Percentiles rank a stretch among this genome's conserved stretches.
These are phyloP conservation scores for Cytidiella melzeri DNA, from an alignment of 768 basidiomycete species.

Conservation along the genomic window DNA sequence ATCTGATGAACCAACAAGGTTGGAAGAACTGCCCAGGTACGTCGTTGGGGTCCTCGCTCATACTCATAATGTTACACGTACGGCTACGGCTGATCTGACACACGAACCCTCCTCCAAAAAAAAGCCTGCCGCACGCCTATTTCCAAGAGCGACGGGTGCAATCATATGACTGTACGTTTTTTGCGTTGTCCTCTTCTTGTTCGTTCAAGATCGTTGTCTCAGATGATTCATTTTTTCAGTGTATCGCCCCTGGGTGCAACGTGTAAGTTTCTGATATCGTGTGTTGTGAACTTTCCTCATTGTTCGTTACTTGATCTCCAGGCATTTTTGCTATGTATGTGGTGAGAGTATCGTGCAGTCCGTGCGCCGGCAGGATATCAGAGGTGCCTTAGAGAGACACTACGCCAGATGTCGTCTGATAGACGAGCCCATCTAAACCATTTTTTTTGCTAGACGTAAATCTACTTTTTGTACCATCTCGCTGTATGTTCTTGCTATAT, in stretches of 20 bases:
- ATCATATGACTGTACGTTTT: constrained; percentile 50
- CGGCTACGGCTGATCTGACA: neutral
- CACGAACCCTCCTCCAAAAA: no score
- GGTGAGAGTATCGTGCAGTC: constrained; percentile 41
- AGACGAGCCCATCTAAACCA: constrained; percentile 15
- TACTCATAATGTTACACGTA: neutral
- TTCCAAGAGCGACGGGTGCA: constrained; percentile 46
- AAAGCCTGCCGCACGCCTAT: constrained; percentile 44
- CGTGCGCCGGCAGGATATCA: constrained; percentile 28
- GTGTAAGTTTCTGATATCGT: constrained; percentile 26
- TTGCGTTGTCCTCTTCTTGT: no score
- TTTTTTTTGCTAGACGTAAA: no score
- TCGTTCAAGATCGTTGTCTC: no score
- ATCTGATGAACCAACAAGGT: constrained; percentile 24
- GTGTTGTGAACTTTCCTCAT: neutral
- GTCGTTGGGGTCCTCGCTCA: no score
- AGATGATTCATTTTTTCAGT: constrained; percentile 28
- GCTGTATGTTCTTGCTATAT: no score
- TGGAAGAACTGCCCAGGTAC: constrained; percentile 32
- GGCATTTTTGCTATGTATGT: constrained; percentile 51
- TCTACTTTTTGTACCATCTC: no score
- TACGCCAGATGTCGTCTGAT: constrained; percentile 31
- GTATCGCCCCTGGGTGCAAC: constrained; percentile 52
- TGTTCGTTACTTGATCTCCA: neutral
- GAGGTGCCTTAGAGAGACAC: constrained; percentile 25